A percentile compares a stretch with the other conserved stretches of the same genome.
These are phyloP conservation scores for Candida anutae DNA, from an alignment of 1,139 yeast genomes.

Conservation along the genomic window DNA sequence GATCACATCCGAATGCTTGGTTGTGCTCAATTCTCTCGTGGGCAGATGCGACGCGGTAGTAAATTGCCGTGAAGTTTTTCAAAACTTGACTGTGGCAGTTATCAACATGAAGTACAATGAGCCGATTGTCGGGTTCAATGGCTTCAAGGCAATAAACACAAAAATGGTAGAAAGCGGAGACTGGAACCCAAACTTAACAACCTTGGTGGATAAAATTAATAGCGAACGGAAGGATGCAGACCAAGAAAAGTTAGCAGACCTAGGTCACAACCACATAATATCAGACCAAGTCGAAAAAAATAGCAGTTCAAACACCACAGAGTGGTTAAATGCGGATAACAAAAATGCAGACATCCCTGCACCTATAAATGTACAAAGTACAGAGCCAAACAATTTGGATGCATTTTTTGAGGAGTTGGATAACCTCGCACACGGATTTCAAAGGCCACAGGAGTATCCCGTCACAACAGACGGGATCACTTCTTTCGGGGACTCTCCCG, in stretches of 20 bases:
- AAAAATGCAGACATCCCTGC: background rate
- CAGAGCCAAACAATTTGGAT: background rate
- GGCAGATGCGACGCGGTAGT: constrained; percentile 76
- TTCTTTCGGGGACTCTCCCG: constrained; percentile 9
- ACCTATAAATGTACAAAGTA: background rate
- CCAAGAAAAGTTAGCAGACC: constrained; percentile 1
- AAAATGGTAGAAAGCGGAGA: background rate
- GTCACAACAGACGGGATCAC: constrained; percentile 18
- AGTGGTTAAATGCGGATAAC: background rate
- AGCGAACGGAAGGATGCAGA: no score
- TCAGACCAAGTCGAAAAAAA: background rate
- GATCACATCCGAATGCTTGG: constrained; percentile 49
- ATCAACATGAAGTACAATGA: constrained; percentile 53
- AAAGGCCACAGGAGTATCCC: no score
- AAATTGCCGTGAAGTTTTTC: constrained; percentile 64
- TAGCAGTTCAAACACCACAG: no score
- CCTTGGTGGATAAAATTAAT: constrained; percentile 25
- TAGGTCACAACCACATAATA: background rate
- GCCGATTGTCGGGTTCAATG: constrained; percentile 17
- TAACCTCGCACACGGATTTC: background rate
- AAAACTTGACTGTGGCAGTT: constrained; percentile 64
- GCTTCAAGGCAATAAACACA: constrained; percentile 1
- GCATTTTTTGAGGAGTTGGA: background rate
- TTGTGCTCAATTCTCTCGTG: constrained; percentile 51
- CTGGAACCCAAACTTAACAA: constrained; percentile 29